Base-by-base conservation (phyloP, 345 rosid species). In the Microcos paniculata region DNA sequence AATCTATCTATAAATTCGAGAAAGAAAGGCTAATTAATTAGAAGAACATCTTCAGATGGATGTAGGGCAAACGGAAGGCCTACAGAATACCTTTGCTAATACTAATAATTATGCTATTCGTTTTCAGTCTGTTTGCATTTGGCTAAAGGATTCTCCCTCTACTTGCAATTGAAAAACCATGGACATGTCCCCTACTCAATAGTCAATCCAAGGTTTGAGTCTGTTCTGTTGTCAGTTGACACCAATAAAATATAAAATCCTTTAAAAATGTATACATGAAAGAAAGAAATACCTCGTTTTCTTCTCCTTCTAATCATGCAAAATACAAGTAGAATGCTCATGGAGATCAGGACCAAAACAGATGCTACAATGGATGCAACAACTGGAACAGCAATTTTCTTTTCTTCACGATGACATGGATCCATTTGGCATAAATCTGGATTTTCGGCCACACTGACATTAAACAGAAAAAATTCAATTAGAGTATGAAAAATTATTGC, bases 361-460 rank as follows among this genome's bases (percentile, higher is more conserved):
- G 51, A 45, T 35, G 49, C 62, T 14, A 19, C 67, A 53, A 51
- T 16, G 2, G 77, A 58, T 64, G 73, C 72, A 52, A 59, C 43
- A 21, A 79, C 28, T 33, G 80, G 62, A 58, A 61, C 61, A 78
- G 35, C 38, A n/a, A 33, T 2, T 35, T 7, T 74, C 7, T 58
- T 76, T n/a, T 40, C 55, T 30, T 64, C 24, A n/a, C 19, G 30
- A 52, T 28, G 21, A 48, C 79, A 74, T 43, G 81, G 38, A 69
- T 12, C 35, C 10, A 59, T 21, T 11, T 14, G 4, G 8, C 79
- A 77, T 4, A 70, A 73, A 24, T 82, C 13, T 53, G 73, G 58
- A 26, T 82, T 76, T 28, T 9, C 56, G 1, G 0, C 4, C 14
- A 67, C 13, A 15, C 71, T 67, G 71, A 4, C 55, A 26, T 42